A percentile compares a stretch with the other conserved stretches of the same genome.
These are phyloP conservation scores for Microstegium vimineum DNA, from an alignment of 176 grass and related monocot species.

Conservation along the genomic window DNA sequence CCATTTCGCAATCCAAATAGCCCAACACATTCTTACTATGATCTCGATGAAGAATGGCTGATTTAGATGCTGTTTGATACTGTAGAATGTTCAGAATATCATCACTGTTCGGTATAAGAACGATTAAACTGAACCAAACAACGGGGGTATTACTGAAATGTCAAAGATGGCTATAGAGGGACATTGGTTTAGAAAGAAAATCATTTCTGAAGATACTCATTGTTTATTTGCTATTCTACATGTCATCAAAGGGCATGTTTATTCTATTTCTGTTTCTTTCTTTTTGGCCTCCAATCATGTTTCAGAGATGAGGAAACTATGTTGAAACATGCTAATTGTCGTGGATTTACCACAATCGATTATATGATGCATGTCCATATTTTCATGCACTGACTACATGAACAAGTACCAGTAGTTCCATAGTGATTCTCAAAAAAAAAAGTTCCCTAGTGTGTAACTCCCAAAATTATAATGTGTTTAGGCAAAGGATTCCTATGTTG, in stretches of 20 bases:
- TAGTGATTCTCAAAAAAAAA: no score
- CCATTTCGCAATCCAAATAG: no score
- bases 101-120: no score
- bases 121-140: no score
- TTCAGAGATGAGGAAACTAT: not conserved
- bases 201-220: not conserved
- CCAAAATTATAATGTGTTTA: not conserved
- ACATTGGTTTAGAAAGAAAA: conserved; percentile 12
- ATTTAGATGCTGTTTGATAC: no score
- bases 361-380: not conserved
- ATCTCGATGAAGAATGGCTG: no score
- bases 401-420: not conserved
- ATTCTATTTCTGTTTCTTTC: not conserved
- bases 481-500: not conserved
- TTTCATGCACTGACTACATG: not conserved
- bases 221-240: not conserved
- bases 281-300: not conserved
- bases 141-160: no score
- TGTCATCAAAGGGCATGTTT: not conserved
- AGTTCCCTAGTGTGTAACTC: not conserved
- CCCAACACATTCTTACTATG: no score
- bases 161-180: not conserved
- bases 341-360: not conserved
- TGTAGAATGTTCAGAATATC: no score
- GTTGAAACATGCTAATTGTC: not conserved